Conservation (phyloP, 192 early-diverging fungal genomes). For the Podila minutissima region DNA sequence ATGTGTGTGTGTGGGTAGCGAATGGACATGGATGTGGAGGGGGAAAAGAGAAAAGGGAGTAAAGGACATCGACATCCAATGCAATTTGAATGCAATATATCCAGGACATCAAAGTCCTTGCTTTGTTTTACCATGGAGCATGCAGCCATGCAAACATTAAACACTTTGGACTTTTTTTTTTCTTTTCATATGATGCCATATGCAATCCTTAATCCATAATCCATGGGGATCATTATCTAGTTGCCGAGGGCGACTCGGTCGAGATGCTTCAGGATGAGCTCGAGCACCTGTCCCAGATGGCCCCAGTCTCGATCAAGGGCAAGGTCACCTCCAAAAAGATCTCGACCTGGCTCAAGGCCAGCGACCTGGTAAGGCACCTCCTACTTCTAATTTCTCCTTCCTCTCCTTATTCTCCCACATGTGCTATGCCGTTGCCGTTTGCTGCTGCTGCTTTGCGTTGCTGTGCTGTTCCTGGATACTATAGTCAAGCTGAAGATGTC, state of each 20-base stretch:
- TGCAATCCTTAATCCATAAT: not conserved
- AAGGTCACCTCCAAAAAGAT: conserved; percentile 50
- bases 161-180: not conserved
- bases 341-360: conserved; percentile 30
- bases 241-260: conserved; percentile 38
- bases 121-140: no score
- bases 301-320: conserved; percentile 20
- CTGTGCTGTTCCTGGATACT: not conserved
- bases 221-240: conserved; percentile 6
- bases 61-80: no score
- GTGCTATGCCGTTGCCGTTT: no score
- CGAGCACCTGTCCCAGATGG: conserved; percentile 8
- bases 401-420: no score
- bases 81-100: no score
- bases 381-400: no score
- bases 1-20: no score
- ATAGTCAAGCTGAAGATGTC: not conserved
- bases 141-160: not conserved
- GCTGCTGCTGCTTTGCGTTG: no score
- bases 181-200: no score
- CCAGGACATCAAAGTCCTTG: not conserved
- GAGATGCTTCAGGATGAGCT: conserved; percentile 24
- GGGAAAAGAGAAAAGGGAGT: not conserved
- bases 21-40: no score
- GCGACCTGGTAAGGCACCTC: not conserved